A percentile compares a stretch with the other conserved stretches of the same genome.
Conservation (phyloP, 73 alveolate species). For the Stentor coeruleus region DNA sequence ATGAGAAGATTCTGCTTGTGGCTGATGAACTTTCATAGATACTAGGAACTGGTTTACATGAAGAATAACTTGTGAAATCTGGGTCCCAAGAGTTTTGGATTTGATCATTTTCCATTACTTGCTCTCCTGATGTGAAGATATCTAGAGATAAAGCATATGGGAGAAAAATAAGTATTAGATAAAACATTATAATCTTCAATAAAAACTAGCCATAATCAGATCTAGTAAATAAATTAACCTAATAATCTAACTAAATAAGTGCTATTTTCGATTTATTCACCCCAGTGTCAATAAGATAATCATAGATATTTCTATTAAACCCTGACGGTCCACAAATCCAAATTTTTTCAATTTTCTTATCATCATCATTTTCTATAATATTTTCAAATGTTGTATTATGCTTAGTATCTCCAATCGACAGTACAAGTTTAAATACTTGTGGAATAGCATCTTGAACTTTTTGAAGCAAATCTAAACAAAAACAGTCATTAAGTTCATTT, state of each 20-base stretch:
- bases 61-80: not conserved
- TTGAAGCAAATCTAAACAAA: not conserved
- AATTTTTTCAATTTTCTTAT: too few relatives aligned
- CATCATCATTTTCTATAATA: not conserved
- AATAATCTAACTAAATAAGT: not conserved
- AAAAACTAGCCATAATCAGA: too few relatives aligned
- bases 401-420: not conserved
- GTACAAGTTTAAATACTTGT: not conserved
- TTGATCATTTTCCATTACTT: too few relatives aligned
- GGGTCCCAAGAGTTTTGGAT: too few relatives aligned
- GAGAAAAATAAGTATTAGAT: too few relatives aligned
- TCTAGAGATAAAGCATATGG: too few relatives aligned
- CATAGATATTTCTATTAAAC: not conserved
- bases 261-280: too few relatives aligned
- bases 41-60: not conserved
- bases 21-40: not conserved
- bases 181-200: too few relatives aligned
- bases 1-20: not conserved
- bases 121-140: too few relatives aligned
- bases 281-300: not conserved
- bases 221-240: too few relatives aligned
- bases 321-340: slow-evolving; percentile 31
- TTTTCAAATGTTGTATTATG: not conserved
- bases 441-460: not conserved
- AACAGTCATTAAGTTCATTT: not conserved